Base-by-base conservation (phyloP, 129 eudicot genomes). In the Flaveria trinervia region DNA sequence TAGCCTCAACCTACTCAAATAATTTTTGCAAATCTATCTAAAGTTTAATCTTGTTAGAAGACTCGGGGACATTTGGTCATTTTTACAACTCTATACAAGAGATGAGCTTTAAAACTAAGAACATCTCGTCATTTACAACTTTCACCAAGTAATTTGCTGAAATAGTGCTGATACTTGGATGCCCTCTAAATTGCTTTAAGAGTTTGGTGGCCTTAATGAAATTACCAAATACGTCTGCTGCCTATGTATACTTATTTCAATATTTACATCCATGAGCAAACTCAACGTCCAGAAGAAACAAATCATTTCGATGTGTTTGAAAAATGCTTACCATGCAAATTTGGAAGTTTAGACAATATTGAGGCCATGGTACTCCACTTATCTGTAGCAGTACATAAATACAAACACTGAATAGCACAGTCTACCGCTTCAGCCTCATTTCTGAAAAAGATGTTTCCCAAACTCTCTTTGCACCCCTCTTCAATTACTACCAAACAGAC, bases 291-390 rank as follows among this genome's bases (percentile, higher is more conserved):
- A 55, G 15, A 60, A 78, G 54, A 11, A 16, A 41, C 0, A 6
- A 66, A 78, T 7, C 49, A 70, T 49, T 64, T 76, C 22, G 10
- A 56, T 20, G n/a, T 22, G 26, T n/a, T 48, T 23, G 18, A 65
- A 77, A 36, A 77, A 75, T 25, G 68, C 75, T 66, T 80, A 94
- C 98, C 97, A 52, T 78, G 89, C 71, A 82, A 10, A 64, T 73
- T 49, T 78, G 93, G 97, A 76, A 94, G 91, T 79, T 87, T 91
- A 60, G 85, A 84, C 76, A 94, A 69, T 74, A 94, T 77, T 62
- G 89, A 83, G 65, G 90, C 81, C 96, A 94, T 87, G 45, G 87
- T 84, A 83, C 74, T 86, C 98, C 98, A 94, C 82, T 73, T 89
- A 84, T 94, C 96, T 66, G 87, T 81, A 72, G 73, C 84, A 62